Percentiles rank a stretch among this genome's conserved stretches.
These are phyloP conservation scores for Fusarium sacchari DNA, from an alignment of 2,329 filamentous ascomycete species.

Conservation along the genomic window DNA sequence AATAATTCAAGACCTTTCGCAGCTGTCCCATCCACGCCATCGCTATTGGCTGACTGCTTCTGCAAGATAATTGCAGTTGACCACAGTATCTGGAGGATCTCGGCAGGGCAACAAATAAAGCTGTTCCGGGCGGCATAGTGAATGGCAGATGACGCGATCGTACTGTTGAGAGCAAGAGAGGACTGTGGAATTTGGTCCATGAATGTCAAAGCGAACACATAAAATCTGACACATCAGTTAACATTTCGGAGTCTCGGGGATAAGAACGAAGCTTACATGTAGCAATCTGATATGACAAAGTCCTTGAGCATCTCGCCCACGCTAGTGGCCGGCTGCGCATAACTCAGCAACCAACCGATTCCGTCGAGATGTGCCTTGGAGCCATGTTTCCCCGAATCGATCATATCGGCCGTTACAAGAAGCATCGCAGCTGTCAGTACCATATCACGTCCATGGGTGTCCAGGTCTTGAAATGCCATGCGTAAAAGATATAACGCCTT, in stretches of 20 bases:
- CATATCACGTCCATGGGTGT: background rate
- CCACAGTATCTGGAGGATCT: slow-evolving; percentile 4
- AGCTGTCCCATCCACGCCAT: background rate
- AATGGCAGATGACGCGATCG: slow-evolving; percentile 1
- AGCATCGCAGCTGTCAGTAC: background rate
- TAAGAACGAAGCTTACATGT: background rate
- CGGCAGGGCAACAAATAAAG: slow-evolving; percentile 11
- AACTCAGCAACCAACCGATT: background rate
- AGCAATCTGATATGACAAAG: slow-evolving; percentile 13
- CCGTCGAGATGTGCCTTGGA: slow-evolving; percentile 13
- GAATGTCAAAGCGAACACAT: slow-evolving; percentile 8
- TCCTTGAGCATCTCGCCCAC: slow-evolving; percentile 2
- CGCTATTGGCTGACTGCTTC: background rate
- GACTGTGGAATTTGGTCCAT: slow-evolving; percentile 2
- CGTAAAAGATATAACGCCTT: background rate
- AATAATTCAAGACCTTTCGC: background rate
- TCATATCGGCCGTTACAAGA: slow-evolving; percentile 2
- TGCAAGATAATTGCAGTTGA: background rate
- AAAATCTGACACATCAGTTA: background rate
- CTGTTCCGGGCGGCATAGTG: slow-evolving; percentile 13
- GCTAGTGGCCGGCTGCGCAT: background rate
- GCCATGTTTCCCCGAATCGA: slow-evolving; percentile 9
- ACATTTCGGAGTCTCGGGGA: fast-evolving
- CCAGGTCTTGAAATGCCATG: background rate
- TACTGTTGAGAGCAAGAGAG: background rate